phyloP scores from a whole-genome alignment of 257 asterid species.

The Jaltomata sinuosa region DNA sequence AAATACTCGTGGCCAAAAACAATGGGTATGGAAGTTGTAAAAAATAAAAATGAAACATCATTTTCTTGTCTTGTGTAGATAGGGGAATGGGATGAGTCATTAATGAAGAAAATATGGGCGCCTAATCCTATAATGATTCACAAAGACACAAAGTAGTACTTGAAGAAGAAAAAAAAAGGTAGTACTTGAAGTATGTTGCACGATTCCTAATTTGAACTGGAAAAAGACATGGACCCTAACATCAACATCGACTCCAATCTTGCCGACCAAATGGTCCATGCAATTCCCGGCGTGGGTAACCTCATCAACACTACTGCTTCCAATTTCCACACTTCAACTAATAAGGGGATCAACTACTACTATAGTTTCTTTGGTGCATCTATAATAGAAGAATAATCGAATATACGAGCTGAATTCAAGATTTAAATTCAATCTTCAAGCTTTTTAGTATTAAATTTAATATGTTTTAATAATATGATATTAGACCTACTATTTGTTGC shows the following conservation, averaged over 20 bases:
- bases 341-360: neutral
- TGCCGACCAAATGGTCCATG: neutral
- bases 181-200: constrained; percentile 2
- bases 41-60: neutral
- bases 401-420: neutral
- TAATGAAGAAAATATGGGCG: neutral
- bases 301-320: neutral
- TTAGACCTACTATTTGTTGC: too few species aligned
- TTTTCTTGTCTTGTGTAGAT: neutral
- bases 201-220: neutral
- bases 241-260: neutral
- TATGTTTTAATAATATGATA: too few species aligned
- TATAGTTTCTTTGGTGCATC: neutral
- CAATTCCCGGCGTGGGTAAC: neutral
- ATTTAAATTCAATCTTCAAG: neutral
- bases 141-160: neutral
- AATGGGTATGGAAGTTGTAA: neutral
- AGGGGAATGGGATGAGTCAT: neutral
- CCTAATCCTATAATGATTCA: neutral
- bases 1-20: neutral
- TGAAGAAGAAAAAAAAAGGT: too few species aligned
- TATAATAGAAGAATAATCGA: neutral
- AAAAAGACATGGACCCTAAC: neutral
- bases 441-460: too few species aligned
- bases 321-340: neutral